Percentiles rank a stretch among this genome's conserved stretches.
Conservation (phyloP, 306 rosid species). For the Citrullus mucosospermus region DNA sequence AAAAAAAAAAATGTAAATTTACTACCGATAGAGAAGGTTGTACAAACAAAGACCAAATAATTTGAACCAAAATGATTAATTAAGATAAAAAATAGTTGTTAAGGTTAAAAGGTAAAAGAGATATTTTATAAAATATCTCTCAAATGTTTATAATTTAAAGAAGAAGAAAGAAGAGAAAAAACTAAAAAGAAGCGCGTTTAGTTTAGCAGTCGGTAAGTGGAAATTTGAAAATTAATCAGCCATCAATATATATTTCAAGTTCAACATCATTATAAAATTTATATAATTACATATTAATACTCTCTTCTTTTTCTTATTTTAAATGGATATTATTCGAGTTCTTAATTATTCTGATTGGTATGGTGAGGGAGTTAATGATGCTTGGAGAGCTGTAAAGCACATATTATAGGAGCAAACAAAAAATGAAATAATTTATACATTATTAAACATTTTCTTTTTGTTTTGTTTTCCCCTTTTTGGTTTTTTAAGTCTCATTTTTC, state of each 20-base stretch:
- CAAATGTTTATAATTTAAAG: not conserved
- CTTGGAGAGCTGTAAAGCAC: constrained; percentile 1
- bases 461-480: no score
- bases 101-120: not conserved
- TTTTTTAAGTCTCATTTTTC: no score
- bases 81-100: not conserved
- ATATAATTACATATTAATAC: not conserved
- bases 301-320: not conserved
- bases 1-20: no score
- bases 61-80: not conserved
- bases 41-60: not conserved
- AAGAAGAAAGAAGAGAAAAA: not conserved
- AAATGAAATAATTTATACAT: not conserved
- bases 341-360: not conserved
- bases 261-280: not conserved
- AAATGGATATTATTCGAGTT: not conserved
- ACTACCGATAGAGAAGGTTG: not conserved
- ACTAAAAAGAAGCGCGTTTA: not conserved
- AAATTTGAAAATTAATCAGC: not conserved
- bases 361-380: not conserved
- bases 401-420: not conserved
- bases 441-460: not conserved
- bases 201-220: constrained; percentile 2
- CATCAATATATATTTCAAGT: not conserved
- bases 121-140: not conserved